phyloP scores from a whole-genome alignment of 768 basidiomycete genomes.

The Agrocybe pediades region DNA sequence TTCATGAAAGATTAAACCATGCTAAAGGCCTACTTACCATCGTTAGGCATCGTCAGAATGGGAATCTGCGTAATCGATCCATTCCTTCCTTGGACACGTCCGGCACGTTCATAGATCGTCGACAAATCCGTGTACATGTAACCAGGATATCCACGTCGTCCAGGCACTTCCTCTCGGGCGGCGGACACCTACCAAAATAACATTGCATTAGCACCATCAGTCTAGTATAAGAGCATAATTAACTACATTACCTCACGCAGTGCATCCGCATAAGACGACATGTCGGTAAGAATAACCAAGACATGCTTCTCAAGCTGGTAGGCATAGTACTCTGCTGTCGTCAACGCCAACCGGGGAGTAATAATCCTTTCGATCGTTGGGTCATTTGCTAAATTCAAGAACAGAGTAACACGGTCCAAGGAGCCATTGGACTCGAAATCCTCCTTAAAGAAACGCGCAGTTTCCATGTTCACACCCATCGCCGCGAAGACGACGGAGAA shows the following conservation, averaged over 20 bases:
- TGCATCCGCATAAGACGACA: conserved; percentile 98
- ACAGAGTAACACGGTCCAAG: conserved; percentile 95
- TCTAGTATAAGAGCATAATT: conserved; percentile 10
- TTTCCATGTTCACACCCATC: conserved; percentile 99
- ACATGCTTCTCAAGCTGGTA: conserved; percentile 99
- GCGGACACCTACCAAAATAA: conserved; percentile 76
- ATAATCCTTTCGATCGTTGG: conserved; percentile 99
- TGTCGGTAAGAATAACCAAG: conserved; percentile 97
- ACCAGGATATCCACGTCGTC: conserved; percentile 97
- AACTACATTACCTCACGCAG: conserved; percentile 76
- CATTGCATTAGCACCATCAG: conserved; percentile 3
- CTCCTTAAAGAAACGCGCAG: conserved; percentile 98
- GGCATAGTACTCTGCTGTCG: conserved; percentile 98
- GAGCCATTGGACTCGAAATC: conserved; percentile 99
- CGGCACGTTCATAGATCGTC: conserved; percentile 99
- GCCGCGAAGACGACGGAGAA: conserved; percentile 99
- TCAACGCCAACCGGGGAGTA: conserved; percentile 95
- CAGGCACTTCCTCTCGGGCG: conserved; percentile 98
- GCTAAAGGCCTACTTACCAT: conserved; percentile 58
- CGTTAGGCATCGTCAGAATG: conserved; percentile 99
- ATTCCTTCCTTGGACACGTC: conserved; percentile 95
- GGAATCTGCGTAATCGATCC: conserved; percentile 99
- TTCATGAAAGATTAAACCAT: conserved; percentile 15
- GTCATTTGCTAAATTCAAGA: conserved; percentile 98
- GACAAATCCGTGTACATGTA: conserved; percentile 99